Evolutionary conservation across 1,284 basidiomycete genomes (phyloP).

Genomic region (Fomitopsis palustris): DNA sequence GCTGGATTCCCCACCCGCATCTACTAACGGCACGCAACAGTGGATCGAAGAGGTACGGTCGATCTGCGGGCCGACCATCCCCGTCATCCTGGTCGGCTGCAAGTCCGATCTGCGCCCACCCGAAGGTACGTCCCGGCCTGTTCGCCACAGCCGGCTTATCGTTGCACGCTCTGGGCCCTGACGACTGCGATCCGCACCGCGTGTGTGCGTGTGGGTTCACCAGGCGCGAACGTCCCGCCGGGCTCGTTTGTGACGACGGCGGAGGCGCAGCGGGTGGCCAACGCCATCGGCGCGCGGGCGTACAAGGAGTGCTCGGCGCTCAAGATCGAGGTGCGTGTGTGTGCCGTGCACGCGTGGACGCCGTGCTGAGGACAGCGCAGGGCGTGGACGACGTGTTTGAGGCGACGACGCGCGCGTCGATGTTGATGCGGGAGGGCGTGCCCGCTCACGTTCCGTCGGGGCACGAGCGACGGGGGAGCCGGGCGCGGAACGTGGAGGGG

Average conservation of each 20-base stretch:
- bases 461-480: conserved; percentile 34
- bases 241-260: conserved; percentile 59
- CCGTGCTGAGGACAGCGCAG: not conserved
- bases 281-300: conserved; percentile 79
- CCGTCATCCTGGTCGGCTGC: conserved; percentile 84
- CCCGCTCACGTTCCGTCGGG: conserved; percentile 38
- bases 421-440: conserved; percentile 86
- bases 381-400: conserved; percentile 97
- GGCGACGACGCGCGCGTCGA: conserved; percentile 89
- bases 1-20: not conserved
- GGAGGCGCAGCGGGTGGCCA: conserved; percentile 76
- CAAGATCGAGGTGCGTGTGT: conserved; percentile 57
- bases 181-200: no score
- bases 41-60: conserved; percentile 97
- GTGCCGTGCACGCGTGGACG: no score
- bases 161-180: no score
- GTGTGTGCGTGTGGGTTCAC: not conserved
- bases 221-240: conserved; percentile 6
- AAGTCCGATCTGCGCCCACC: conserved; percentile 75
- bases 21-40: conserved; percentile 35
- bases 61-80: conserved; percentile 83
- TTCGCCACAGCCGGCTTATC: not conserved
- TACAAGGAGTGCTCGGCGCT: conserved; percentile 94
- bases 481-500: conserved; percentile 40
- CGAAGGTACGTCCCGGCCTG: conserved; percentile 11